phyloP scores from a whole-genome alignment of 1,139 yeast species.

The Sugiyamaella xylanicola region DNA sequence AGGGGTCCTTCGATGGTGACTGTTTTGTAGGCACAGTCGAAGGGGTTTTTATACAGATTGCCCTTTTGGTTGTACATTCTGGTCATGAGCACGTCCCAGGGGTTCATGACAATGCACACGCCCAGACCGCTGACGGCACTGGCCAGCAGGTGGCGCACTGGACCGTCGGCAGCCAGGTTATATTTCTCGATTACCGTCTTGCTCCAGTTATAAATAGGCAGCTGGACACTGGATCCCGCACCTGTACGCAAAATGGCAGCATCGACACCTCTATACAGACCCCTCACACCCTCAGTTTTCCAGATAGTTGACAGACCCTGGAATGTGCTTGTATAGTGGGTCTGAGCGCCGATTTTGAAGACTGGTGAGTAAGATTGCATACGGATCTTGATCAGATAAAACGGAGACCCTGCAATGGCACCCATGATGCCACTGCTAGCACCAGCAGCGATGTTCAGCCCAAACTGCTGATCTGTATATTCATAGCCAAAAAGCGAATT shows the following conservation, averaged over 20 bases:
- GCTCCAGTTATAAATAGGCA: constrained; percentile 86
- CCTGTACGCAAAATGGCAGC: constrained; percentile 95
- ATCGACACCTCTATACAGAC: constrained; percentile 87
- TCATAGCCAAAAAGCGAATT: constrained; percentile 61
- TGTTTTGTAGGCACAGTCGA: constrained; percentile 86
- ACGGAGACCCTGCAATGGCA: constrained; percentile 86
- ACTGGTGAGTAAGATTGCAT: constrained; percentile 86
- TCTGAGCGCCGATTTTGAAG: constrained; percentile 83
- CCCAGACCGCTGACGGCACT: constrained; percentile 86
- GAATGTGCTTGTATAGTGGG: constrained; percentile 70
- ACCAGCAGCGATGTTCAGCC: constrained; percentile 75
- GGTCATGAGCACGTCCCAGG: constrained; percentile 93
- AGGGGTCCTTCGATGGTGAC: constrained; percentile 76
- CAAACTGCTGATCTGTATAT: constrained; percentile 50
- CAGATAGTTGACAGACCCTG: constrained; percentile 69
- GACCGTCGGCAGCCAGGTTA: constrained; percentile 60
- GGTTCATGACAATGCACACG: constrained; percentile 94
- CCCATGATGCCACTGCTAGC: constrained; percentile 86
- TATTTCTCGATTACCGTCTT: constrained; percentile 59
- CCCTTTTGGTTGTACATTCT: constrained; percentile 95
- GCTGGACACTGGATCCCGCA: constrained; percentile 92
- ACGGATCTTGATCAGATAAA: constrained; percentile 88
- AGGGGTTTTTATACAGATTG: constrained; percentile 76
- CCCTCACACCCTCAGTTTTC: constrained; percentile 69
- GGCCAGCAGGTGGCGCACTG: constrained; percentile 70